A percentile compares a stretch with the other conserved stretches of the same genome.
Evolutionary conservation across 805 yeast genomes (phyloP).

Genomic region (Ogataea zsoltii): DNA sequence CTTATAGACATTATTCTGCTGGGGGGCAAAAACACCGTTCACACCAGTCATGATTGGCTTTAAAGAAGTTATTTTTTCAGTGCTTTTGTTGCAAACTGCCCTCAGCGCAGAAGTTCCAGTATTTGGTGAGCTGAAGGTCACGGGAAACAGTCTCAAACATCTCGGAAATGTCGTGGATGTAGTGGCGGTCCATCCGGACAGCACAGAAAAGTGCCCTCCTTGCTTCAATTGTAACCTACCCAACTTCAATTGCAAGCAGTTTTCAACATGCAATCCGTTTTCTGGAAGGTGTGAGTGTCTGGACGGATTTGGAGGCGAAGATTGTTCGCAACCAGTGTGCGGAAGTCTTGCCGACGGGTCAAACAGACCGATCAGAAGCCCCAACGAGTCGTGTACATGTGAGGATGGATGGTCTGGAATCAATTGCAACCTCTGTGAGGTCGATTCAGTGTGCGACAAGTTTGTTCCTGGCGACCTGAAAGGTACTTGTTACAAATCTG

Average conservation of each 20-base stretch:
- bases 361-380: slow-evolving; percentile 61
- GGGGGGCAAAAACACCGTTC: not conserved
- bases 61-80: not conserved
- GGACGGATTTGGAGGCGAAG: slow-evolving; percentile 91
- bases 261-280: slow-evolving; percentile 80
- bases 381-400: slow-evolving; percentile 64
- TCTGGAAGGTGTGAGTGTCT: slow-evolving; percentile 93
- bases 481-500: slow-evolving; percentile 89
- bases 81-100: not conserved
- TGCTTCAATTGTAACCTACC: slow-evolving; percentile 96
- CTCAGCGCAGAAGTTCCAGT: not conserved
- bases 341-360: slow-evolving; percentile 73
- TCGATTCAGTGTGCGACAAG: slow-evolving; percentile 75
- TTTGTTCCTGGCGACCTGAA: slow-evolving; percentile 80
- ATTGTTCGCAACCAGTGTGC: slow-evolving; percentile 85
- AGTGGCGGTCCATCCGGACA: not conserved
- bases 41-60: not conserved
- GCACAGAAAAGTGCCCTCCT: slow-evolving; percentile 67
- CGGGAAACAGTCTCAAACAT: slow-evolving; percentile 4
- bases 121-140: not conserved
- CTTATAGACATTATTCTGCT: not conserved
- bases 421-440: slow-evolving; percentile 84
- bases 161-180: slow-evolving; percentile 5
- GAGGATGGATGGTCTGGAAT: slow-evolving; percentile 90
- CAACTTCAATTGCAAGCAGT: slow-evolving; percentile 86